Conservation (phyloP, 2,329 filamentous ascomycete genomes). For the Nemania bipapillata region DNA sequence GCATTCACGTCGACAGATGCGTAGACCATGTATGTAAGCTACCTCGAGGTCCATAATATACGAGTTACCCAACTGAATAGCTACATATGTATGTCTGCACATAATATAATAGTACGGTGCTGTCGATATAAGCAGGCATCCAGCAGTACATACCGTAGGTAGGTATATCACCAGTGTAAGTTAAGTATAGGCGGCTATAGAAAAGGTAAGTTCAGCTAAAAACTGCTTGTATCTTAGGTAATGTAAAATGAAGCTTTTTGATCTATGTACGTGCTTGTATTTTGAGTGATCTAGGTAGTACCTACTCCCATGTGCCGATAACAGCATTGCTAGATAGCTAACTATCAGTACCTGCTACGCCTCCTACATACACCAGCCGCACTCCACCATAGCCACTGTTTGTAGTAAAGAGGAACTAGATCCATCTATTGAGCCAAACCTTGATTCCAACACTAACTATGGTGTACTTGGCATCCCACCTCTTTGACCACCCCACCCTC, state of each 20-base stretch:
- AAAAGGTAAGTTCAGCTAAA: background rate
- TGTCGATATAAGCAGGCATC: too few species aligned
- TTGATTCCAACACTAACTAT: conserved; percentile 13
- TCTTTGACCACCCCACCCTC: background rate
- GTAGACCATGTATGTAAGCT: background rate
- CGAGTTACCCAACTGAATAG: background rate
- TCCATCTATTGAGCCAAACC: conserved; percentile 26
- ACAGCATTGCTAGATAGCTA: background rate
- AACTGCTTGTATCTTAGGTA: background rate
- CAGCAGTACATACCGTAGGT: background rate
- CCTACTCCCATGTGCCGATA: background rate
- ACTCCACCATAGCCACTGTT: background rate
- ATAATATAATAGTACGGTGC: too few species aligned
- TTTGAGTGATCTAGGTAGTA: background rate
- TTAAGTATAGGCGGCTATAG: background rate
- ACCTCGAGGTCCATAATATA: background rate
- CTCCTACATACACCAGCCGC: conserved; percentile 23
- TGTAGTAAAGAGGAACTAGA: conserved; percentile 5
- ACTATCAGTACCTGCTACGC: background rate
- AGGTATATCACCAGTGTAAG: background rate
- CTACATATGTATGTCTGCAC: background rate
- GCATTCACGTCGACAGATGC: background rate
- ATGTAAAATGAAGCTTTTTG: background rate
- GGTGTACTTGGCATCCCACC: conserved; percentile 20
- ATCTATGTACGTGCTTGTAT: background rate